Conservation (phyloP, 1,139 yeast genomes). For the Taphrina populina region DNA sequence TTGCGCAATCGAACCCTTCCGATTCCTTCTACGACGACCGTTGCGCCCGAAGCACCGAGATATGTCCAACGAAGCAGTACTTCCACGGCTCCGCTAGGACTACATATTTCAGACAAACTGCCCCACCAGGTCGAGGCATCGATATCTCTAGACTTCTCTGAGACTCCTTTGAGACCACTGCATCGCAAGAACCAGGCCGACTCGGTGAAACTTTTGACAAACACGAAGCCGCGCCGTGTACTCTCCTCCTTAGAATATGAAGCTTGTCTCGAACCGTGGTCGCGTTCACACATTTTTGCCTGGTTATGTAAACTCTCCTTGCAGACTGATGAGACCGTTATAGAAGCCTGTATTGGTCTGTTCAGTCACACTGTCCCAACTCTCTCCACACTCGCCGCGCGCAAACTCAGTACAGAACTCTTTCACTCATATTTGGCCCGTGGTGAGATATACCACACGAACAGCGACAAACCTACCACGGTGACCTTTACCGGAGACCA, state of each 20-base stretch:
- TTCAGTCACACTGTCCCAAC: slow-evolving; percentile 55
- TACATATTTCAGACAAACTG: too few species aligned
- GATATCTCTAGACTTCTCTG: too few species aligned
- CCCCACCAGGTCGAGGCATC: too few species aligned
- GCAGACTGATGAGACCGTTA: slow-evolving; percentile 51
- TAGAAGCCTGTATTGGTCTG: slow-evolving; percentile 54
- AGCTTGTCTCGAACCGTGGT: slow-evolving; percentile 55
- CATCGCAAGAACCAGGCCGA: too few species aligned
- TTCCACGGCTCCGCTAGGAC: too few species aligned
- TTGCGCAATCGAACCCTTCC: not conserved
- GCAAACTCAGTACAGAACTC: slow-evolving; percentile 56
- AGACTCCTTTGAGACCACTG: too few species aligned
- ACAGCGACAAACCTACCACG: slow-evolving; percentile 50
- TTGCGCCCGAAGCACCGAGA: not conserved
- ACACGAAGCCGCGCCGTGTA: too few species aligned
- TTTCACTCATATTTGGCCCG: slow-evolving; percentile 53
- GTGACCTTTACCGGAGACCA: slow-evolving; percentile 40
- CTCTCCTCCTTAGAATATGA: slow-evolving; percentile 42
- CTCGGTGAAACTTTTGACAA: too few species aligned
- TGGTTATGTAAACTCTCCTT: slow-evolving; percentile 47
- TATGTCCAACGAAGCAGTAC: slow-evolving; percentile 3
- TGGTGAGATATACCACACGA: too few species aligned
- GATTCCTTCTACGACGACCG: not conserved
- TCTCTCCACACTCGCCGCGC: slow-evolving; percentile 58
- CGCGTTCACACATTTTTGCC: slow-evolving; percentile 54